These are phyloP conservation scores for Margaritispora aquatica DNA, from an alignment of 495 filamentous ascomycete genomes.

Conservation along the genomic window DNA sequence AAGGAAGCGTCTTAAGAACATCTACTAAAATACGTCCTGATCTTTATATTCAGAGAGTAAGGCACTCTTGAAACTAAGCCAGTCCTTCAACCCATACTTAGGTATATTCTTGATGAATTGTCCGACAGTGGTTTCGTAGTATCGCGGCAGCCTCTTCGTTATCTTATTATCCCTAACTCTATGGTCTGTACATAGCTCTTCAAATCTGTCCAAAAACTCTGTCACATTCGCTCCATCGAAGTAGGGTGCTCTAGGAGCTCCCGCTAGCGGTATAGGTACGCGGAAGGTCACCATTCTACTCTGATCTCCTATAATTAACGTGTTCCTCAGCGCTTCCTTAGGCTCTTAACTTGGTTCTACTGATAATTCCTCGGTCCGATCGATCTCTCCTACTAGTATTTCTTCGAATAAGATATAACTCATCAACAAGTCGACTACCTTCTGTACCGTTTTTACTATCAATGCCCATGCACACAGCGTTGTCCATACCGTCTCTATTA, in stretches of 20 bases:
- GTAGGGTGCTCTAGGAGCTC: neutral
- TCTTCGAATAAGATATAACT: no score
- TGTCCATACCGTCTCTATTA: neutral
- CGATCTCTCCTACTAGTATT: no score
- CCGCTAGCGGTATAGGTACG: neutral
- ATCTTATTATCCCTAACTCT: neutral
- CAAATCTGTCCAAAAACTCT: neutral
- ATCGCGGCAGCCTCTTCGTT: neutral
- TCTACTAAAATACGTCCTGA: neutral
- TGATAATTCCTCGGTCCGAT: no score
- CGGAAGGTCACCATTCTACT: neutral
- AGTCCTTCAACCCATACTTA: neutral
- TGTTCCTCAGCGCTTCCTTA: neutral
- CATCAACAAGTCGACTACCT: neutral
- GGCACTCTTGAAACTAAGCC: neutral
- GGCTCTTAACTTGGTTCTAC: no score
- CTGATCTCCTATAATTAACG: neutral
- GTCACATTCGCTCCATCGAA: neutral
- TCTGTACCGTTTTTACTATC: neutral
- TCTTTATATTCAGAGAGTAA: neutral
- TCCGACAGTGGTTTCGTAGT: no score
- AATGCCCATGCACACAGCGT: neutral
- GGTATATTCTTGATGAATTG: neutral
- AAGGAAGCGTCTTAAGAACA: neutral
- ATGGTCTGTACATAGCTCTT: neutral